phyloP scores from a whole-genome alignment of 495 filamentous ascomycete genomes.

The Evernia prunastri region DNA sequence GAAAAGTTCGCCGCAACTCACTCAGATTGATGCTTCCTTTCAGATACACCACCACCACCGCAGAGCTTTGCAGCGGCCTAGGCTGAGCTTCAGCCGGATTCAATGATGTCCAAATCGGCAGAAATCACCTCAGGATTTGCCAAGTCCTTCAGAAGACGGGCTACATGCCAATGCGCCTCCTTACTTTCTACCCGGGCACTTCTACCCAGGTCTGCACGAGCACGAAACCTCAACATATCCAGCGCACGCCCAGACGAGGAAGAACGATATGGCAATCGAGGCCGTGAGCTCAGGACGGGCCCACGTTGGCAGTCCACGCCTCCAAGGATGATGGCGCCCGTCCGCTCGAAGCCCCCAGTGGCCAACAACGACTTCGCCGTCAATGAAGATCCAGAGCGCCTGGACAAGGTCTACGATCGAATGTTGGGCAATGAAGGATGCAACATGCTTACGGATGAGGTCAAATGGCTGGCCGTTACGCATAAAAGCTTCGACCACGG shows the following conservation, averaged over 20 bases:
- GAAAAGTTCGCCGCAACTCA: constrained; percentile 3
- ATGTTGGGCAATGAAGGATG: constrained; percentile 66
- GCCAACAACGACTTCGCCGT: constrained; percentile 49
- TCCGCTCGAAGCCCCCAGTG: constrained; percentile 45
- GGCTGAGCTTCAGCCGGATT: background rate
- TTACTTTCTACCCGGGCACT: background rate
- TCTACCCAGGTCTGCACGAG: background rate
- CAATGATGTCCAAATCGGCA: background rate
- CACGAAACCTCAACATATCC: constrained; percentile 15
- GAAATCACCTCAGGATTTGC: background rate
- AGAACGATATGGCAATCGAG: constrained; percentile 27
- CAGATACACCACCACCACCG: background rate
- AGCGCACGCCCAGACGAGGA: constrained; percentile 1
- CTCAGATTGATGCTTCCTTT: background rate
- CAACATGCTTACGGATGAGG: constrained; percentile 71
- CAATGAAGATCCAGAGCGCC: constrained; percentile 63
- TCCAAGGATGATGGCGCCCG: constrained; percentile 65
- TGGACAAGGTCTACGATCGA: constrained; percentile 68
- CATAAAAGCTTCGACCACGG: constrained; percentile 99
- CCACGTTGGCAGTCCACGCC: constrained; percentile 85
- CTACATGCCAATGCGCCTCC: constrained; percentile 14
- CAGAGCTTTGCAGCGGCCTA: background rate
- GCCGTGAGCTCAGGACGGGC: constrained; percentile 36
- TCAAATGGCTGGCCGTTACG: constrained; percentile 95
- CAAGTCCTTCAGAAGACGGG: background rate